Evolutionary conservation across 1,139 yeast genomes (phyloP).

Genomic region (Sugiyamaella novakii): DNA sequence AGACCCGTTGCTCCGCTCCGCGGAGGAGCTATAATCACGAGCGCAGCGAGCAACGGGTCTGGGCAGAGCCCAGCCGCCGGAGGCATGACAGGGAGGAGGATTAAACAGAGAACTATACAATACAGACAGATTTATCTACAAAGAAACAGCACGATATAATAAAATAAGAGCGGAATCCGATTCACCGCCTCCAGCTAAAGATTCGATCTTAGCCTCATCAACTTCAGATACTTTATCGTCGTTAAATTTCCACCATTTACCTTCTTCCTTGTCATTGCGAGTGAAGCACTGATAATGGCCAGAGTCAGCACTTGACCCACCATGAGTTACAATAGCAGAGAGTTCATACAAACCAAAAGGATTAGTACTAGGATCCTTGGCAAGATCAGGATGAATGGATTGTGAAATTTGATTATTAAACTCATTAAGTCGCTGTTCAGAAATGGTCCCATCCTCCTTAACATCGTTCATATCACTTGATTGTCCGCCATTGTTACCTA

Average conservation of each 20-base stretch:
- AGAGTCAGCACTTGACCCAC: slow-evolving; percentile 94
- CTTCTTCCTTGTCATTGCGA: slow-evolving; percentile 65
- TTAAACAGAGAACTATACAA: slow-evolving; percentile 6
- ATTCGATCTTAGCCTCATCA: slow-evolving; percentile 75
- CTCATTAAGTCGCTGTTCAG: slow-evolving; percentile 40
- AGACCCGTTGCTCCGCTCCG: neutral
- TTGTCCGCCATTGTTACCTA: slow-evolving; percentile 27
- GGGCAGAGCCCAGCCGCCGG: slow-evolving; percentile 12
- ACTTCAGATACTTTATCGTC: slow-evolving; percentile 88
- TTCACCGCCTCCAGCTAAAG: slow-evolving; percentile 96
- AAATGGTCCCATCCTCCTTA: slow-evolving; percentile 41
- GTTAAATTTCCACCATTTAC: slow-evolving; percentile 89
- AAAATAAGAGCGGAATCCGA: slow-evolving; percentile 91
- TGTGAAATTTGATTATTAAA: slow-evolving; percentile 37
- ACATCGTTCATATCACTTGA: slow-evolving; percentile 20
- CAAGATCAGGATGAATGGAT: slow-evolving; percentile 39
- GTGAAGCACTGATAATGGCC: slow-evolving; percentile 96
- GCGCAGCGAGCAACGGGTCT: slow-evolving; percentile 4
- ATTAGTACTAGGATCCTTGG: slow-evolving; percentile 63
- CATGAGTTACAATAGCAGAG: slow-evolving; percentile 83
- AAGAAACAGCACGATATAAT: slow-evolving; percentile 50
- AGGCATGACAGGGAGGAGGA: neutral
- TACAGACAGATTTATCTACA: slow-evolving; percentile 4
- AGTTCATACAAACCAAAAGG: slow-evolving; percentile 88
- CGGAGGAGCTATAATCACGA: no score